phyloP scores from a whole-genome alignment of 345 rosid species.

The Hibiscus tridactylites region DNA sequence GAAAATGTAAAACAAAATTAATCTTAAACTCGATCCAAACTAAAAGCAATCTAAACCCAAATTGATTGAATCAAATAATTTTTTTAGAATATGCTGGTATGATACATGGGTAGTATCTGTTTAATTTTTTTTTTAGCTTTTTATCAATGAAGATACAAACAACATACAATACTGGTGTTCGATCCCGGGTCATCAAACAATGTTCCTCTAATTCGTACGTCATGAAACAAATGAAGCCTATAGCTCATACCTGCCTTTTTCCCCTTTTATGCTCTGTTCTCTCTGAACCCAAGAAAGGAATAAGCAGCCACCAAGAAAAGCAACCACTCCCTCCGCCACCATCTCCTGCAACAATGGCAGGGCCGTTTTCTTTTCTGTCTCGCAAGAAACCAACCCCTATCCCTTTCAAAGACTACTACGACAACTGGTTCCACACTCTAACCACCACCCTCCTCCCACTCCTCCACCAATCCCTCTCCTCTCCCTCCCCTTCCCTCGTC shows the following conservation, averaged over 20 bases:
- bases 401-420: slow-evolving; percentile 51
- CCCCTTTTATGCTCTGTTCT: neutral
- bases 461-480: slow-evolving; percentile 53
- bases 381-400: slow-evolving; percentile 42
- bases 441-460: slow-evolving; percentile 55
- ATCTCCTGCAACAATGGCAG: slow-evolving; percentile 31
- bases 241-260: neutral
- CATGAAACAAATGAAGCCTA: neutral
- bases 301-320: neutral
- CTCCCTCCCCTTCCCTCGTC: slow-evolving; percentile 39
- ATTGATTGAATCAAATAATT: too few relatives aligned
- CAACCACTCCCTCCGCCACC: neutral
- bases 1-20: too few relatives aligned
- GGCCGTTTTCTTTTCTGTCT: slow-evolving; percentile 34
- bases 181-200: too few relatives aligned
- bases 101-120: too few relatives aligned
- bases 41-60: too few relatives aligned
- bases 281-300: neutral
- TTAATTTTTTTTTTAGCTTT: too few relatives aligned
- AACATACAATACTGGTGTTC: too few relatives aligned
- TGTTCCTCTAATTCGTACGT: too few relatives aligned
- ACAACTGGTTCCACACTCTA: slow-evolving; percentile 57
- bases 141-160: too few relatives aligned
- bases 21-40: too few relatives aligned
- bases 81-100: too few relatives aligned